A percentile compares a stretch with the other conserved stretches of the same genome.
These are phyloP conservation scores for Cystobasidium onofrii DNA, from an alignment of 768 basidiomycete genomes.

Conservation along the genomic window DNA sequence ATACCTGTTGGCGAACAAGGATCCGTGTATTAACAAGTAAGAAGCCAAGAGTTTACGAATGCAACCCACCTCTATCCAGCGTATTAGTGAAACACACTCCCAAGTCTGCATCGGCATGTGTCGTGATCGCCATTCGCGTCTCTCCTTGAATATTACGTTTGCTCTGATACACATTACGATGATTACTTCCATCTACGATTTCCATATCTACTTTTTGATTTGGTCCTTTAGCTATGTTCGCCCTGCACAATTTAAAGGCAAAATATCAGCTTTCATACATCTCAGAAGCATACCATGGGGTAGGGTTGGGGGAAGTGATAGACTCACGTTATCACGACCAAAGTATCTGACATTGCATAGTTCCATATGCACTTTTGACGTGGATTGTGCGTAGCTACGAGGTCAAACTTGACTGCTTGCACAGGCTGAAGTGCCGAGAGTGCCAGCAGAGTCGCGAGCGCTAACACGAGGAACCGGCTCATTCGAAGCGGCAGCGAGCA, in stretches of 20 bases:
- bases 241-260: slow-evolving; percentile 46
- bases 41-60: too few species aligned
- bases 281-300: too few species aligned
- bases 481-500: neutral
- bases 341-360: slow-evolving; percentile 68
- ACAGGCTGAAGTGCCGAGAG: slow-evolving; percentile 31
- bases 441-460: neutral
- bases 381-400: slow-evolving; percentile 66
- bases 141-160: slow-evolving; percentile 83
- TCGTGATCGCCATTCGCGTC: slow-evolving; percentile 84
- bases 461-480: neutral
- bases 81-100: slow-evolving; percentile 90
- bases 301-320: too few species aligned
- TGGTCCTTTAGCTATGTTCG: slow-evolving; percentile 59
- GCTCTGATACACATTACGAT: slow-evolving; percentile 79
- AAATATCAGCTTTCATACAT: too few species aligned
- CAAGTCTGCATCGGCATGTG: slow-evolving; percentile 85
- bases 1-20: slow-evolving; percentile 45
- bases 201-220: slow-evolving; percentile 72
- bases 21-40: slow-evolving; percentile 47
- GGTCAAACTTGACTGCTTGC: slow-evolving; percentile 73
- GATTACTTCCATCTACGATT: slow-evolving; percentile 76
- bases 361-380: slow-evolving; percentile 90
- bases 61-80: slow-evolving; percentile 61
- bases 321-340: slow-evolving; percentile 76